Base-by-base conservation (phyloP, 345 rosid genomes). In the Bruguiera gymnorhiza region DNA sequence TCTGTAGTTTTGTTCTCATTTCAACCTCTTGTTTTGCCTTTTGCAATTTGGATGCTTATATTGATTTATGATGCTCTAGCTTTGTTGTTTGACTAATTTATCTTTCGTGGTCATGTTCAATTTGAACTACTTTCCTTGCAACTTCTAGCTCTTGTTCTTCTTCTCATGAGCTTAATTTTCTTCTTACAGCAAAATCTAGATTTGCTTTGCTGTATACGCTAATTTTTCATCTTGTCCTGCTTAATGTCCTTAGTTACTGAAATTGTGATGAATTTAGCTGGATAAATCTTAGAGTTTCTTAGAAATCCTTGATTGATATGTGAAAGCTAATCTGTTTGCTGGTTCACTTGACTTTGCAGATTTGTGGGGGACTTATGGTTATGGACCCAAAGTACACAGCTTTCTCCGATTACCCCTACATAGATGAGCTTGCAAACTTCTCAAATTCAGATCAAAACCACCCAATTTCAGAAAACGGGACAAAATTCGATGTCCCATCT, bases 361-460 rank as follows among this genome's bases (percentile, higher is more conserved):
- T 43, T 43, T 43, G 16, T 43, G 48, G 48, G 15, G 13, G 16
- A 43, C 13, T 43, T 43, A 2, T 11, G 48, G 48, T 43, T 15
- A 43, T 43, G 50, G 50, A 43, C 18, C 16, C 50, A 15, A 43
- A 43, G 1, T 16, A 52, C 54, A 7, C 52, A 48, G 65, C n/a
- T 24, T 50, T 46, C 51, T 31, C 18, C 65, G 39, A 54, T 61
- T 23, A 43, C 50, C 50, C 67, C 65, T 6, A 43, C 6, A 30
- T 48, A 65, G 75, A 76, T 62, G 79, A 70, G n/a, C 24, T 4
- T 2, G 48, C 10, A 59, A 30, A 23, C 54, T 56, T 62, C 39
- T 64, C 54, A 6, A 48, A 46, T 39, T 61, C 58, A 4, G 52
- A 71, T n/a, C 72, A 31, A 55, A 55, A 30, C 72, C 72, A 30